phyloP scores from a whole-genome alignment of 768 basidiomycete genomes.

The Candolleomyces aberdarensis region DNA sequence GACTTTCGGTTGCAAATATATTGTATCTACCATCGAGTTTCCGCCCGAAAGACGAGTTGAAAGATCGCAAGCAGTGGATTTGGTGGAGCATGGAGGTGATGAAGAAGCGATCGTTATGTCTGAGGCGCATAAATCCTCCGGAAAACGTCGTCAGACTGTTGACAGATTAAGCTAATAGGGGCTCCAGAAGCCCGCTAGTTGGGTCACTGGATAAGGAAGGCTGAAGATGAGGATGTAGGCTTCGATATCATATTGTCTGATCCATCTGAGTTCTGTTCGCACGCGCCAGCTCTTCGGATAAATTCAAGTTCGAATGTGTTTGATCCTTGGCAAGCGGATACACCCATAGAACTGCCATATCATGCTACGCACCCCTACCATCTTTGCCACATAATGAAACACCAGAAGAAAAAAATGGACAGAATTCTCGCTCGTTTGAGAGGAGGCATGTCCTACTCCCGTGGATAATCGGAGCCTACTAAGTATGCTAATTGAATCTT shows the following conservation, averaged over 20 bases:
- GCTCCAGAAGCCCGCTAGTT: too few species aligned
- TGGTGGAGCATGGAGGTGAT: conserved; percentile 34
- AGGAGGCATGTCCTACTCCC: conserved; percentile 5
- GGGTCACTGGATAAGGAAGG: too few species aligned
- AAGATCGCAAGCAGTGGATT: conserved; percentile 32
- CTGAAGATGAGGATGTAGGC: too few species aligned
- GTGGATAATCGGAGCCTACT: conserved; percentile 2
- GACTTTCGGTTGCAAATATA: conserved; percentile 7
- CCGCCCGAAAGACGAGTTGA: conserved; percentile 18
- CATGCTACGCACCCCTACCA: neutral
- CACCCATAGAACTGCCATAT: too few species aligned
- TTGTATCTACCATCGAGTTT: conserved; percentile 1
- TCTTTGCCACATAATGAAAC: neutral
- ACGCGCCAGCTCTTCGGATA: neutral
- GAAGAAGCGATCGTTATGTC: conserved; percentile 25
- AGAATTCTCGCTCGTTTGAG: conserved; percentile 18
- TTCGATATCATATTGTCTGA: too few species aligned
- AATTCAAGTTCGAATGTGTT: neutral
- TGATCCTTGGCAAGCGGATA: too few species aligned
- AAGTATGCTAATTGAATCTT: neutral
- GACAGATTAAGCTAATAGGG: too few species aligned
- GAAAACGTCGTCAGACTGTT: conserved; percentile 18
- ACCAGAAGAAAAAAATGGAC: conserved; percentile 12
- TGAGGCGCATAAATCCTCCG: conserved; percentile 18
- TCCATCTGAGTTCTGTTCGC: too few species aligned